These are phyloP conservation scores for Mollisia scopiformis DNA, from an alignment of 2,329 filamentous ascomycete species.

Conservation along the genomic window DNA sequence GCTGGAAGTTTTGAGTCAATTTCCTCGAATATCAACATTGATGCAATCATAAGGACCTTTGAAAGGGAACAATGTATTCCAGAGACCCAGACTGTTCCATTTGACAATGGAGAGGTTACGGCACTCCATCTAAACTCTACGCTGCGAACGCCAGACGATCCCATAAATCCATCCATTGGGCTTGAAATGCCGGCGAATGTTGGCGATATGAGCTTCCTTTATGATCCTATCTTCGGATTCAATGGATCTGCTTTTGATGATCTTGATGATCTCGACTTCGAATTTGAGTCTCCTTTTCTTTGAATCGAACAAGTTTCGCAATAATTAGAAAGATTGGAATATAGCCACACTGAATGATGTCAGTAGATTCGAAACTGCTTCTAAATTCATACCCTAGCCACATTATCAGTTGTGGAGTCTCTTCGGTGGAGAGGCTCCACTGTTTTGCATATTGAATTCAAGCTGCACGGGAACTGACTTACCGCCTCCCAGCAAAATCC, in stretches of 20 bases:
- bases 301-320: neutral
- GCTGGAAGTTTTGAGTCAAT: neutral
- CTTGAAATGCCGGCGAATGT: neutral
- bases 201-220: neutral
- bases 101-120: too few species aligned
- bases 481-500: neutral
- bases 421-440: neutral
- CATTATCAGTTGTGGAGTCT: neutral
- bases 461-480: neutral
- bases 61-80: neutral
- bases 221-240: constrained; percentile 19
- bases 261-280: constrained; percentile 10
- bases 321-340: too few species aligned
- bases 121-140: too few species aligned
- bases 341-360: too few species aligned
- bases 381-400: neutral
- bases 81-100: neutral
- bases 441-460: too few species aligned
- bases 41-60: constrained; percentile 11
- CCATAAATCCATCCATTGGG: neutral
- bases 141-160: neutral
- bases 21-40: constrained; percentile 8
- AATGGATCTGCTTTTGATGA: constrained; percentile 15
- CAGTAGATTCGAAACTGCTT: neutral
- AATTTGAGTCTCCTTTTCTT: neutral